Evolutionary conservation across 768 basidiomycete genomes (phyloP).

Genomic region (Punctularia strigosozonata): DNA sequence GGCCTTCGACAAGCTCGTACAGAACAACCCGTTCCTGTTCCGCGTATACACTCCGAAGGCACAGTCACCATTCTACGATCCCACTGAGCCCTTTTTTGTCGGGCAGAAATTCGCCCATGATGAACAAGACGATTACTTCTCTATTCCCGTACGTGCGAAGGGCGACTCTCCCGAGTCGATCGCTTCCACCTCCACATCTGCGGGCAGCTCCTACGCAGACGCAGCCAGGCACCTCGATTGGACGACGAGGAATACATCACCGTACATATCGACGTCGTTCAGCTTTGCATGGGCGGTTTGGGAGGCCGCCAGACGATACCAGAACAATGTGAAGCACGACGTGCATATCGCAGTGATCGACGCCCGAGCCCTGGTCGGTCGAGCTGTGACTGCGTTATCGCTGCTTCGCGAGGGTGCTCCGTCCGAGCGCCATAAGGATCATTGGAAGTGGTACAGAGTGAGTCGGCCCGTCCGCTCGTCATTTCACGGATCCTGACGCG

Average conservation of each 20-base stretch:
- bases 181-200: conserved; percentile 10
- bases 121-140: conserved; percentile 21
- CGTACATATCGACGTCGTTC: conserved; percentile 67
- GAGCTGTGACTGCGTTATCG: conserved; percentile 55
- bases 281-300: conserved; percentile 76
- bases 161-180: conserved; percentile 11
- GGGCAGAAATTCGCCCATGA: conserved; percentile 57
- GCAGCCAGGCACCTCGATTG: conserved; percentile 65
- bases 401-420: conserved; percentile 39
- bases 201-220: conserved; percentile 56
- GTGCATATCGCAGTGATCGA: conserved; percentile 75
- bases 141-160: conserved; percentile 10
- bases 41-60: conserved; percentile 70
- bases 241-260: conserved; percentile 60
- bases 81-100: conserved; percentile 52
- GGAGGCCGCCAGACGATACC: conserved; percentile 72
- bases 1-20: conserved; percentile 48
- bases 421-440: conserved; percentile 48
- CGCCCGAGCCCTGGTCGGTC: conserved; percentile 41
- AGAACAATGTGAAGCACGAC: conserved; percentile 59
- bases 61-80: conserved; percentile 37
- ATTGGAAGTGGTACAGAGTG: conserved; percentile 76
- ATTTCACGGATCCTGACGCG: too few species aligned
- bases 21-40: conserved; percentile 64
- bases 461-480: too few species aligned